Evolutionary conservation across 129 eudicot genomes (phyloP), one percentile per base, ranked within the genome.

Genomic region (Arctium minus): DNA sequence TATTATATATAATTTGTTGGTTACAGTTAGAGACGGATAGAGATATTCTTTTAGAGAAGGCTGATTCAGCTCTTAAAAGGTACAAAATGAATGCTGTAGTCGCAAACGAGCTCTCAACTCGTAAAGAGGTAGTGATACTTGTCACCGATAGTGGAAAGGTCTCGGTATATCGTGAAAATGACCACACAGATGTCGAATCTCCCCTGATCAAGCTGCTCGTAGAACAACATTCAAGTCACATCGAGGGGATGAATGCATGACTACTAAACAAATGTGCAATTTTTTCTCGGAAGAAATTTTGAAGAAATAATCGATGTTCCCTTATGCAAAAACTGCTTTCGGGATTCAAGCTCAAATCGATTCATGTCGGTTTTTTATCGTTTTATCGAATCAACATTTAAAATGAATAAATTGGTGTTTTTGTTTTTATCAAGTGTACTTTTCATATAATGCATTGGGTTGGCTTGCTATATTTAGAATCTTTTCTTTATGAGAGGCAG

Each of bases 51-150:
- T 77, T 96, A 53, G 90, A 89, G 89, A 96, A 93, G 84, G 99
- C 99, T 0, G 87, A 76, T 71, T 78, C 64, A 76, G 99, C 98
- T 64, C 97, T 96, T 74, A 67, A 79, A 60, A 96, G 81, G 89
- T 96, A 96, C 82, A 87, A 93, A 70, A 90, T 96, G 97, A 90
- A 96, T 50, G 94, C 91, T 18, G 99, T 96, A 30, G 96, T 96
- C 18, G 99, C 99, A 2, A 96, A 96, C 38, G 99, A 96, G 83
- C 96, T 96, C 39, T 83, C 81, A 13, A 93, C 94, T 18, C 99
- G 97, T 73, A 93, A 93, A 85, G 97, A 96, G 87, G 98, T 87
- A 67, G 99, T 96, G 30, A 86, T 82, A 40, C 88, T 96, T 37
- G 97, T 96, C 79, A 78, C 94, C 0, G 4, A 48, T 50, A 72